Conservation (phyloP, 2,329 filamentous ascomycete species). For the Aspergillus tubingensis region DNA sequence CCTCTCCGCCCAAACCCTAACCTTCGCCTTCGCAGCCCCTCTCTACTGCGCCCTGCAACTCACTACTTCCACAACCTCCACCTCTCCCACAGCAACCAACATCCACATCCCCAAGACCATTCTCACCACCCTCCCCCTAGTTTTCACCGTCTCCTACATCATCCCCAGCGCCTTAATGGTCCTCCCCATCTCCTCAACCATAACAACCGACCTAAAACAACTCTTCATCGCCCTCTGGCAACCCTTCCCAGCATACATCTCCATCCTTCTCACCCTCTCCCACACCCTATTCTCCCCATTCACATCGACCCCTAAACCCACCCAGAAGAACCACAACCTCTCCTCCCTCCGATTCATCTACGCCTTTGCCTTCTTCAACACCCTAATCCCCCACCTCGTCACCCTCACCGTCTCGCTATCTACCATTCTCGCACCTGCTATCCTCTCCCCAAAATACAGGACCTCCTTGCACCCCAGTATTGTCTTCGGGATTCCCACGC, state of each 20-base stretch:
- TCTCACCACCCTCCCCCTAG: conserved; percentile 41
- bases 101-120: conserved; percentile 36
- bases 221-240: conserved; percentile 54
- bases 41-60: conserved; percentile 49
- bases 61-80: conserved; percentile 43
- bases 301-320: conserved; percentile 25
- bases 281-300: conserved; percentile 28
- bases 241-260: conserved; percentile 52
- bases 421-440: conserved; percentile 37
- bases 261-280: conserved; percentile 40
- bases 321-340: conserved; percentile 31
- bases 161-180: conserved; percentile 48
- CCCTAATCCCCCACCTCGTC: conserved; percentile 44
- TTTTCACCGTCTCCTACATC: conserved; percentile 47
- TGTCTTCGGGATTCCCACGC: conserved; percentile 42
- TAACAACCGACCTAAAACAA: conserved; percentile 49
- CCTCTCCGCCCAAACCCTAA: conserved; percentile 44
- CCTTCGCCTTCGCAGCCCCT: conserved; percentile 49
- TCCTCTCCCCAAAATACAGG: conserved; percentile 40
- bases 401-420: conserved; percentile 45
- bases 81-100: conserved; percentile 36
- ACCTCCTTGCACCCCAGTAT: conserved; percentile 44
- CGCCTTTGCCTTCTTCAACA: conserved; percentile 43
- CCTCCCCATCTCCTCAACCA: conserved; percentile 43
- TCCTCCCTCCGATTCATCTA: conserved; percentile 43